Conservation (phyloP, 805 yeast species). For the Candida taoyuanica region DNA sequence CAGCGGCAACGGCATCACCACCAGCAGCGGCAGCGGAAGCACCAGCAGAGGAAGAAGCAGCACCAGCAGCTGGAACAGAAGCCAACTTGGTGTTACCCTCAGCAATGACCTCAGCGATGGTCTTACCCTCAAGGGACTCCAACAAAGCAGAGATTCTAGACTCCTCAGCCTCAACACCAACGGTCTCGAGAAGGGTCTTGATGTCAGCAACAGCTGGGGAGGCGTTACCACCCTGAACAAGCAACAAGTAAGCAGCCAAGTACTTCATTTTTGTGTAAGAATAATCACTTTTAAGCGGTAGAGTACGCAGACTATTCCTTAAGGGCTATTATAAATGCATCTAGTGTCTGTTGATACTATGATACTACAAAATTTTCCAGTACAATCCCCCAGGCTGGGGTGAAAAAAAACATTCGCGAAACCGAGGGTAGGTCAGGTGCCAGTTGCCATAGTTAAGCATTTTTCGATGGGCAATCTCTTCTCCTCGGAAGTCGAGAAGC, state of each 20-base stretch:
- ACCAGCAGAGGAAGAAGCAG: slow-evolving; percentile 59
- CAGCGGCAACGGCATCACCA: slow-evolving; percentile 52
- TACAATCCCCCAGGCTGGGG: background rate
- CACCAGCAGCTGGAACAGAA: slow-evolving; percentile 79
- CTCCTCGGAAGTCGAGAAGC: background rate
- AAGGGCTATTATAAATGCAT: slow-evolving; percentile 1
- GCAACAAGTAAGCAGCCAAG: slow-evolving; percentile 90
- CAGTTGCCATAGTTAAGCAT: background rate
- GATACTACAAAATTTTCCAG: slow-evolving; percentile 17
- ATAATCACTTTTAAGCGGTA: slow-evolving; percentile 76
- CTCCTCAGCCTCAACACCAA: slow-evolving; percentile 78
- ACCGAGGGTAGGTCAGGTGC: slow-evolving; percentile 1
- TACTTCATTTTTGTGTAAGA: slow-evolving; percentile 62
- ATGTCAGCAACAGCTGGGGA: slow-evolving; percentile 77
- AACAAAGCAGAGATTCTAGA: slow-evolving; percentile 67
- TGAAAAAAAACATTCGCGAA: background rate
- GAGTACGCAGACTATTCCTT: slow-evolving; percentile 77
- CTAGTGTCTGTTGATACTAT: background rate
- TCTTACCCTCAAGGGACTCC: slow-evolving; percentile 75
- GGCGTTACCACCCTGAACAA: slow-evolving; percentile 82
- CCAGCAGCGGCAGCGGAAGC: slow-evolving; percentile 53
- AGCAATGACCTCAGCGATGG: slow-evolving; percentile 65
- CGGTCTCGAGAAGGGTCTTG: slow-evolving; percentile 65
- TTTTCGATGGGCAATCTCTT: background rate
- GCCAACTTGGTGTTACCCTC: slow-evolving; percentile 80